These are phyloP conservation scores for Micromonas commoda DNA, from an alignment of 139 green algal species.

Conservation along the genomic window DNA sequence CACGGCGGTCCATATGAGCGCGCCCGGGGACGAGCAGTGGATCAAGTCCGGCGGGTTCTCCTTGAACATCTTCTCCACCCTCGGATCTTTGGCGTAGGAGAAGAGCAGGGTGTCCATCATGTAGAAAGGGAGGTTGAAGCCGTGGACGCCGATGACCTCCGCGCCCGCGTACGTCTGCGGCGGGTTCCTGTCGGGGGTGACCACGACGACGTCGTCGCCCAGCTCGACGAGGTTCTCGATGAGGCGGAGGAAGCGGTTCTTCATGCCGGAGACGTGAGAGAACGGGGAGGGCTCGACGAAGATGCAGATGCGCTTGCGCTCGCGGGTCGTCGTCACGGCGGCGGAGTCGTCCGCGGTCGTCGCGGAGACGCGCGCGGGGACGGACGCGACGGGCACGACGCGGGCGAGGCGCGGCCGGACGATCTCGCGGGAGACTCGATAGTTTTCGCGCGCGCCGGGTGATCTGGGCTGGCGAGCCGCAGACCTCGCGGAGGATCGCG, in stretches of 20 bases:
- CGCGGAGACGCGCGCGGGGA: neutral
- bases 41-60: conserved; percentile 60
- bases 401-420: neutral
- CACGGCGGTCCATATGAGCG: conserved; percentile 66
- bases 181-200: conserved; percentile 58
- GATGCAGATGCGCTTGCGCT: conserved; percentile 27
- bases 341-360: neutral
- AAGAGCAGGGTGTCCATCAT: conserved; percentile 62
- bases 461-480: no score
- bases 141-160: conserved; percentile 50
- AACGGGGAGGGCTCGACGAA: conserved; percentile 54
- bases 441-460: neutral
- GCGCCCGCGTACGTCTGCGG: conserved; percentile 67
- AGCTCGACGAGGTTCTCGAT: conserved; percentile 69
- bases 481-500: neutral
- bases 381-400: neutral
- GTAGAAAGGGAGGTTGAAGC: conserved; percentile 59
- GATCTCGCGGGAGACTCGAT: neutral
- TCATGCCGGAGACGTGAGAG: conserved; percentile 64
- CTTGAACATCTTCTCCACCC: conserved; percentile 28
- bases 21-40: conserved; percentile 70
- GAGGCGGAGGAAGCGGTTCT: conserved; percentile 83
- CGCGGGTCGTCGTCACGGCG: neutral
- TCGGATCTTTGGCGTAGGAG: conserved; percentile 53
- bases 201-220: conserved; percentile 76